A percentile compares a stretch with the other conserved stretches of the same genome.
These are phyloP conservation scores for Ceratocystis cacaofunesta DNA, from an alignment of 2,329 filamentous ascomycete species.

Conservation along the genomic window DNA sequence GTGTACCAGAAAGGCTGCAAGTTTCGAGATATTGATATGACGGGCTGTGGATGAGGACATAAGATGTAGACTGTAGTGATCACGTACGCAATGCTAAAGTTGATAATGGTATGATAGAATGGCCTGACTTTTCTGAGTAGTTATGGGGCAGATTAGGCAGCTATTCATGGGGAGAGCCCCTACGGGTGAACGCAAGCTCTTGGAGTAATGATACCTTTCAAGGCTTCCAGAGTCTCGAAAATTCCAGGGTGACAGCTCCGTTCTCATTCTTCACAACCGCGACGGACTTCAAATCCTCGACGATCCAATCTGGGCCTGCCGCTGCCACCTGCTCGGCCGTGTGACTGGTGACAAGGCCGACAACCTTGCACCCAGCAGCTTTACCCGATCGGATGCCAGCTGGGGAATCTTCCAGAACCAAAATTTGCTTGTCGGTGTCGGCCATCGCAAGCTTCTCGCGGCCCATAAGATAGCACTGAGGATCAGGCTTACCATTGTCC, in stretches of 20 bases:
- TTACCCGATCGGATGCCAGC: constrained; percentile 74
- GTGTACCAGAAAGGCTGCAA: background rate
- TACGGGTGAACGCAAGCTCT: background rate
- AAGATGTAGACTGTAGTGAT: background rate
- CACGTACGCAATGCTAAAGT: background rate
- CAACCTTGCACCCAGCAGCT: constrained; percentile 68
- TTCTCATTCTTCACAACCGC: constrained; percentile 42
- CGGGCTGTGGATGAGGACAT: background rate
- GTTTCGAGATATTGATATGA: background rate
- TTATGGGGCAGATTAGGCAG: background rate
- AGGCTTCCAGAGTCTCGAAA: constrained; percentile 42
- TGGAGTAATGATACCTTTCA: constrained; percentile 15
- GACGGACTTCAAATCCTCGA: constrained; percentile 63
- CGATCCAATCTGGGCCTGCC: constrained; percentile 78
- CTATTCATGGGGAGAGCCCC: background rate
- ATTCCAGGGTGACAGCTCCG: constrained; percentile 51
- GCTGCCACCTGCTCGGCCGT: constrained; percentile 52
- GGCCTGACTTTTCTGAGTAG: background rate
- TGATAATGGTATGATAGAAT: background rate
- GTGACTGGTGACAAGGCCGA: constrained; percentile 78
- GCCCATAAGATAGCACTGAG: constrained; percentile 56
- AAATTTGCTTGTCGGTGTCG: constrained; percentile 34
- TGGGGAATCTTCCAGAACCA: constrained; percentile 82
- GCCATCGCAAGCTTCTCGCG: constrained; percentile 43
- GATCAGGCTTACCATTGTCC: constrained; percentile 60